phyloP scores from a whole-genome alignment of 495 filamentous ascomycete species.

The Tuber magnatum region DNA sequence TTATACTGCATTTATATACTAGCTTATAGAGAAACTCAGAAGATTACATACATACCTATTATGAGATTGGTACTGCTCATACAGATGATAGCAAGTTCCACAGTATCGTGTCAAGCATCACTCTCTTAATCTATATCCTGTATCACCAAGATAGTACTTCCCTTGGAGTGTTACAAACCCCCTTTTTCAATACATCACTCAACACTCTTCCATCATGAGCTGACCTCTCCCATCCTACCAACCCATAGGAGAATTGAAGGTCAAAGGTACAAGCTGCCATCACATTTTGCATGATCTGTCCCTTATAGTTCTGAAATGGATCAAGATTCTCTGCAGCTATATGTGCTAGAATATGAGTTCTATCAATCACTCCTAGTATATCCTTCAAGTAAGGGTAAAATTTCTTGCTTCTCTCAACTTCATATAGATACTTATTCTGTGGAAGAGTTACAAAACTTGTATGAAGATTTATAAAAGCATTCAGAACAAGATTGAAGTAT shows the following conservation, averaged over 20 bases:
- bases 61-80: not conserved
- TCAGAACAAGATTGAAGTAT: not conserved
- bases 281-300: slow-evolving; percentile 9
- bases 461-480: no score
- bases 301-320: no score
- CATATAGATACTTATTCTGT: no score
- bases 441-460: no score
- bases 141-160: slow-evolving; percentile 24
- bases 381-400: slow-evolving; percentile 28
- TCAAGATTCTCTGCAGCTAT: not conserved
- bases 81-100: slow-evolving; percentile 13
- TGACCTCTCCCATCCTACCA: slow-evolving; percentile 21
- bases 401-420: not conserved
- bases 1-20: no score
- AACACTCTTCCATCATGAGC: slow-evolving; percentile 14
- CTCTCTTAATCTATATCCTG: slow-evolving; percentile 7
- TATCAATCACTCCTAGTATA: slow-evolving; percentile 17
- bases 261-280: slow-evolving; percentile 18
- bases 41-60: no score
- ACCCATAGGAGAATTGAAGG: slow-evolving; percentile 11
- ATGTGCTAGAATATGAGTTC: slow-evolving; percentile 25
- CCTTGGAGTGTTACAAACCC: not conserved
- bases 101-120: slow-evolving; percentile 6
- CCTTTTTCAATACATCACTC: not conserved
- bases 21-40: no score